A percentile compares a stretch with the other conserved stretches of the same genome.
phyloP scores from a whole-genome alignment of 495 filamentous ascomycete species.

The Lasiosphaeriaceae sp. region DNA sequence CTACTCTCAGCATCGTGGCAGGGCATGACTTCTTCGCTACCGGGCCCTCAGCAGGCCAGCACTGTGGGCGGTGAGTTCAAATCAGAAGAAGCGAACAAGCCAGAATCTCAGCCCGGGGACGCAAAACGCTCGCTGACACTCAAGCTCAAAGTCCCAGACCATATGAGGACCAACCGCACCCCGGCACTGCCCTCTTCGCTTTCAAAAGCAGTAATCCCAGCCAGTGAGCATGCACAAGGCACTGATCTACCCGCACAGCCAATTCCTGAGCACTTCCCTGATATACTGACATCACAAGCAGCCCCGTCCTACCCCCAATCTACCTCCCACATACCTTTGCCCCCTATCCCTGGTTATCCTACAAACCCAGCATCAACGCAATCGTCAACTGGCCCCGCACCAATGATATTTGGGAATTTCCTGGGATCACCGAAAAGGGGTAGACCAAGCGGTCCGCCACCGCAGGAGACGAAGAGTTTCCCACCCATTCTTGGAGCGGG shows the following conservation, averaged over 20 bases:
- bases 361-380: not conserved
- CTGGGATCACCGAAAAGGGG: not conserved
- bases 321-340: not conserved
- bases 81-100: not conserved
- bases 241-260: not conserved
- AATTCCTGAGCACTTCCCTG: not conserved
- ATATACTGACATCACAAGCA: too few relatives aligned
- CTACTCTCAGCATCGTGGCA: not conserved
- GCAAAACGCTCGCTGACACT: slow-evolving; percentile 3
- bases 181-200: not conserved
- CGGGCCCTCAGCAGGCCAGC: not conserved
- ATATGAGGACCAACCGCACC: slow-evolving; percentile 5
- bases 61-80: slow-evolving; percentile 13
- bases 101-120: not conserved
- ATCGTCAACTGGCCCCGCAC: not conserved
- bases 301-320: not conserved
- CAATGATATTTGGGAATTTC: not conserved
- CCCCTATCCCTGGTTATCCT: not conserved
- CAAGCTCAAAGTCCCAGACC: slow-evolving; percentile 9
- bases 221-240: not conserved
- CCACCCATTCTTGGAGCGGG: slow-evolving; percentile 4
- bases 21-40: not conserved
- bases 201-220: not conserved
- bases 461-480: not conserved
- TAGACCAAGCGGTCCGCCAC: not conserved